Base-by-base conservation (phyloP, 2,329 filamentous ascomycete genomes). In the Colletotrichum cereale region DNA sequence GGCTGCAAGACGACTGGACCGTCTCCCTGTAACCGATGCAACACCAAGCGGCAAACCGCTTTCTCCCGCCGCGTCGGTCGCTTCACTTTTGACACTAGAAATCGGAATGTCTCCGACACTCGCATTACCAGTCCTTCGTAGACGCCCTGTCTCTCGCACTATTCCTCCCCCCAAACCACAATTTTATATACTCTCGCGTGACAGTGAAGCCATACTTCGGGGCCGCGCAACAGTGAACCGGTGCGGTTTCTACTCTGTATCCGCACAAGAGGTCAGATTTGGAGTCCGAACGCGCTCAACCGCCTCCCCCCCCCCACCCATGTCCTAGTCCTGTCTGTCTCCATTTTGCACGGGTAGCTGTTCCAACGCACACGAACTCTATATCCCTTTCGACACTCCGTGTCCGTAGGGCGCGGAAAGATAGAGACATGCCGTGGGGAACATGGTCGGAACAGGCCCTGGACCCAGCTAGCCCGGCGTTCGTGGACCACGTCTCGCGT, bases 61-160 rank as follows among this genome's bases (percentile, higher is more conserved):
- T n/a, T 14, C 21, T 47, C 26, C 26, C 40, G 26, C 40, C 10
- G 26, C 57, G 18, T 61, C 57, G 57, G 57, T 47, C 38, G 40
- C 29, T 61, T 61, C 42, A 36, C 29, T 36, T 36, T 24, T 61
- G 58, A 36, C 42, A 47, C 57, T 34, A 29, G 57, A 29, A 47
- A 31, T 60, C 57, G 29, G 57, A 2, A 26, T 8, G n/a, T 24
- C 57, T 47, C 57, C 40, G 57, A 60, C 11, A 18, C 57, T 21
- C 10, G 57, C 40, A 48, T 26, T 31, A 58, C 36, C 36, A n/a
- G 21, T 3, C 29, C 2, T 34, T 61, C 42, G 57, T 42, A 61
- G 36, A 47, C 29, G 58, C 29, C 57, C 3, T 18, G 26, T 12
- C 38, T 2, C 56, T 7, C 21, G n/a, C n/a, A n/a, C n/a, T n/a